Evolutionary conservation across 352 stramenopile genomes (phyloP).

Genomic region (Globisporangium emineosum): DNA sequence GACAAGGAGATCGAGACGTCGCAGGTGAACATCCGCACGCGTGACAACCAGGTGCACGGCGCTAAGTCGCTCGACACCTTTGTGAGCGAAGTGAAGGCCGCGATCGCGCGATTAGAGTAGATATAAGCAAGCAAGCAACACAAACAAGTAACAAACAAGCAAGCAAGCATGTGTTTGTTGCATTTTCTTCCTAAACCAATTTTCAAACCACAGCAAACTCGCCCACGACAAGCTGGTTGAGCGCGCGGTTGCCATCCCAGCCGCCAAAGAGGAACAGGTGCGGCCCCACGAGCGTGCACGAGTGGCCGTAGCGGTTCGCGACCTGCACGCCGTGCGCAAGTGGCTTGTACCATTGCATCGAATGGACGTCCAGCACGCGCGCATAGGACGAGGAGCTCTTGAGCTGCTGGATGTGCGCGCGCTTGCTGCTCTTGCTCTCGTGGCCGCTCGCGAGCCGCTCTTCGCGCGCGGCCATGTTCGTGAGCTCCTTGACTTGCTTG

Average conservation of each 20-base stretch:
- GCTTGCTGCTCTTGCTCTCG: conserved; percentile 29
- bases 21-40: conserved; percentile 75
- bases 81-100: conserved; percentile 45
- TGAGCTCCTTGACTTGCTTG: conserved; percentile 58
- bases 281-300: conserved; percentile 52
- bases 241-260: conserved; percentile 78
- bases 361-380: conserved; percentile 50
- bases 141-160: background rate
- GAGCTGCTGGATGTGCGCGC: conserved; percentile 36
- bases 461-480: conserved; percentile 49
- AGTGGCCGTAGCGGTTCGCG: conserved; percentile 72
- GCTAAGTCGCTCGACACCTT: conserved; percentile 54
- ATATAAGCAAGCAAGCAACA: conserved; percentile 13
- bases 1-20: conserved; percentile 55
- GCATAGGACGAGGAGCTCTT: conserved; percentile 50
- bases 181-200: background rate
- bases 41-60: conserved; percentile 81
- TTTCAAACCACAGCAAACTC: conserved; percentile 27
- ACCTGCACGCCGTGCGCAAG: conserved; percentile 37
- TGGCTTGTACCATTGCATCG: conserved; percentile 64
- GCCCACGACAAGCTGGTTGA: conserved; percentile 73
- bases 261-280: conserved; percentile 78
- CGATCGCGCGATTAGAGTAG: conserved; percentile 67
- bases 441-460: conserved; percentile 47
- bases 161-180: background rate